Evolutionary conservation across 192 early-diverging fungal species (phyloP), one percentile per base, ranked within the genome.

Genomic region (Gonapodya prolifera): DNA sequence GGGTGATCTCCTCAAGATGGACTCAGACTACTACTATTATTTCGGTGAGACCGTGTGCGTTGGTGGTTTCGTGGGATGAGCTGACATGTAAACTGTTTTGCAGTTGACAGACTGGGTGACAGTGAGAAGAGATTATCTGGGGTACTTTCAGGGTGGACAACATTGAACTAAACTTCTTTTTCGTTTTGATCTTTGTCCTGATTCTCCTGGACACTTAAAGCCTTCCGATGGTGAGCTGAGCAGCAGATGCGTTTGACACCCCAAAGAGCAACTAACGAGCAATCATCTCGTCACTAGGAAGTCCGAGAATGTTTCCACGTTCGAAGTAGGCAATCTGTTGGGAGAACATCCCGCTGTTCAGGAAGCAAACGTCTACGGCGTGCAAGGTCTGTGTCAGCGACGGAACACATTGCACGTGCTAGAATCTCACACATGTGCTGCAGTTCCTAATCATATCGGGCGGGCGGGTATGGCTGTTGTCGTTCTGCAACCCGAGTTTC

Each of bases 291-390:
- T 23, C 45, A 16, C 23, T 16, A 61, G 71, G 71, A 73, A 73
- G 31, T 18, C 28, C 71, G 71, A 73, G 31, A 73, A 73, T 32
- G 71, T 73, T 29, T 30, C 28, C 16, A 73, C 71, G 18, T 32
- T 30, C 8, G 71, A 73, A 29, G 71, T 73, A 2, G 71, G 71
- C 71, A 73, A 73, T 29, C 8, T 32, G 16, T 18, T 73, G 16
- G 71, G 28, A 2, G 18, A 18, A 18, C 71, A 73, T 32, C 71
- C 71, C 16, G 71, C 71, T 13, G 31, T 73, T 2, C 71, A 30
- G 31, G 71, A 73, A 18, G 71, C 71, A 8, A 73, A 73, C 31
- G 71, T 73, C 2, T 73, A 73, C 31, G 71, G 71, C 31, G 71
- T 73, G 2, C 71, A 73, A 32, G 45, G 45, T 61, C 45, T 61